Evolutionary conservation across 306 rosid genomes (phyloP), one percentile per base, ranked within the genome.

Genomic region (Ceratonia siliqua): DNA sequence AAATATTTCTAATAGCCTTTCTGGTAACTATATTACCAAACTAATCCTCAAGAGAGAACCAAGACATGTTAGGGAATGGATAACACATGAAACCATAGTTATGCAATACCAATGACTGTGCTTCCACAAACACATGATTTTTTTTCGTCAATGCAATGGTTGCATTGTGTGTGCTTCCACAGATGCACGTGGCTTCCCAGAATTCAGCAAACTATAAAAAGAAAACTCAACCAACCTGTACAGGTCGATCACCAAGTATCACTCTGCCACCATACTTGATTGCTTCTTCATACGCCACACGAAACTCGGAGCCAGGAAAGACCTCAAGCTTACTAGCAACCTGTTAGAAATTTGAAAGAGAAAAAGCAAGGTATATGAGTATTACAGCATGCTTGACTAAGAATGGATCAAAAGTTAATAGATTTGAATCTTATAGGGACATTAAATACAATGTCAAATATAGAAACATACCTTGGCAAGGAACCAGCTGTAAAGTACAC

Each of bases 181-280:
- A 3, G 46, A 35, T n/a, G 18, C 43, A n/a, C 24, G 13, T 22
- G 38, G 1, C 2, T 54, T 46, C 17, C 18, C 3, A 50, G 6
- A 38, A 73, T 8, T 54, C 62, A 76, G 13, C 20, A 66, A 35
- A 49, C 41, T 43, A 4, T 72, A 74, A 64, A 45, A 21, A 32
- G 36, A 74, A 77, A 70, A 41, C 32, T 59, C 59, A 77, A 41
- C 83, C 71, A 81, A 94, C 99, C 93, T 92, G 91, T 66, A 92
- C 97, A 5, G 99, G 99, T 17, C 97, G 97, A 80, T 94, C 99
- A 35, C 99, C 99, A 65, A 94, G 97, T 75, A 92, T 83, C 81
- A 94, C 97, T 80, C 89, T 83, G 75, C 92, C 97, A 56, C 99
- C 93, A 55, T 94, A 94, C 79, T 94, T 94, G 83, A 87, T 75